Evolutionary conservation across 331 rosid genomes (phyloP), one percentile per base, ranked within the genome.

Genomic region (Dryas integrifolia): DNA sequence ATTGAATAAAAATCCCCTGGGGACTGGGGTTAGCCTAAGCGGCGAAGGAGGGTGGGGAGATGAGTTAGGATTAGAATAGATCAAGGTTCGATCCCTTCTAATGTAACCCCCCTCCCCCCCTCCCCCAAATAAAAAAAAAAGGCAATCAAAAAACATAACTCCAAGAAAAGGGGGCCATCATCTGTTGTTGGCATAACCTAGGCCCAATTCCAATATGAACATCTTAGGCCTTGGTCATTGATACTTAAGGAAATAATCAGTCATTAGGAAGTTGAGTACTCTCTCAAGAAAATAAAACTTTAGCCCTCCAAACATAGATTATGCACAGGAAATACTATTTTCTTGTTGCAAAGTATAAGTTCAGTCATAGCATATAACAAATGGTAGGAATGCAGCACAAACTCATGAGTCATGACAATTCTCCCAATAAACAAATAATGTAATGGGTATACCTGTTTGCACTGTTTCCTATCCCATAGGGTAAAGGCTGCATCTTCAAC

Each of bases 391-490:
- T 11, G 56, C 52, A 56, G 75, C 26, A 4, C 50, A 70, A 56
- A 69, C 44, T 64, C 55, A n/a, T 15, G 6, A 65, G 30, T 24
- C 35, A 58, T 15, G 26, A 45, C 1, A 9, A 24, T 35, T 18
- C 48, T 7, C 65, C 24, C 26, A 44, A 46, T 6, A 56, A 4
- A 10, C 1, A 57, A 45, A 56, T 21, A 15, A 18, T 24, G 53
- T 48, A 50, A 67, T 65, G 40, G 67, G n/a, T 6, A 40, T 81
- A 90, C 96, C 96, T 88, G 86, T 84, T 81, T 50, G 87, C 88
- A 86, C 76, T 85, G 81, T 80, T 86, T 43, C 89, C 86, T 77
- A 86, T 81, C 55, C 87, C 96, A 65, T 84, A 90, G 39, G 92
- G 90, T 77, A 90, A 75, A 82, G 89, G 62, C 70, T 86, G 89